phyloP scores from a whole-genome alignment of 192 early-diverging fungal genomes.

The Coemansia umbellata region DNA sequence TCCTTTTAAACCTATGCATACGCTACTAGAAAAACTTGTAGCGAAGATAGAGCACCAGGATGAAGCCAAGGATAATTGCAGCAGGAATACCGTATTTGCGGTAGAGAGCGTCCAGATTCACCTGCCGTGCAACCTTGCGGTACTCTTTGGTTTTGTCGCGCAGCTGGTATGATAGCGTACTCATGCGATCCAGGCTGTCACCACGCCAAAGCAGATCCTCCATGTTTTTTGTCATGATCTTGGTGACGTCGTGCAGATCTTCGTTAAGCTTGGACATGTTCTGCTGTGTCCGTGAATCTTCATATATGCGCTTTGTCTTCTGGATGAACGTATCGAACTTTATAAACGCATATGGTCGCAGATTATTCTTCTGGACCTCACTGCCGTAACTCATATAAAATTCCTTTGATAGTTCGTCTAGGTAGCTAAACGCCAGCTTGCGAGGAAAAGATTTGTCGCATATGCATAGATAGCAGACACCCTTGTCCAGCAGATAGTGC shows the following conservation, averaged over 20 bases:
- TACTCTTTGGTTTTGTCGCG: constrained; percentile 76
- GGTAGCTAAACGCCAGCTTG: constrained; percentile 89
- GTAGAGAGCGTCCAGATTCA: constrained; percentile 86
- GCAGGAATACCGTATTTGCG: constrained; percentile 92
- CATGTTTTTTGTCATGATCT: constrained; percentile 99
- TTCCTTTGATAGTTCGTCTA: constrained; percentile 93
- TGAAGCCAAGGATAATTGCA: constrained; percentile 72
- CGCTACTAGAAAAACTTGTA: constrained; percentile 34
- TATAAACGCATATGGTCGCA: constrained; percentile 95
- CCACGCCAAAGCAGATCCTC: constrained; percentile 91
- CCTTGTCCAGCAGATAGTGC: constrained; percentile 92
- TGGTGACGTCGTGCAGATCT: constrained; percentile 91
- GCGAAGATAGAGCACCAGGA: constrained; percentile 74
- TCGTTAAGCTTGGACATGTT: constrained; percentile 93
- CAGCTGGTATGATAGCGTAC: constrained; percentile 60
- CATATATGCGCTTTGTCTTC: constrained; percentile 94
- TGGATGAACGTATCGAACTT: constrained; percentile 99
- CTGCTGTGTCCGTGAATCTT: constrained; percentile 88
- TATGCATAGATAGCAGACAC: constrained; percentile 92
- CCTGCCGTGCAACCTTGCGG: constrained; percentile 76
- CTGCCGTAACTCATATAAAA: constrained; percentile 90
- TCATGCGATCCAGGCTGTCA: constrained; percentile 77
- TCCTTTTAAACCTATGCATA: too few species aligned
- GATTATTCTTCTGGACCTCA: constrained; percentile 75
- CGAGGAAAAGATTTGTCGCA: constrained; percentile 90